Evolutionary conservation across 148 eudicot genomes (phyloP), one percentile per base, ranked within the genome.

Genomic region (Rhododendron ferrugineum): DNA sequence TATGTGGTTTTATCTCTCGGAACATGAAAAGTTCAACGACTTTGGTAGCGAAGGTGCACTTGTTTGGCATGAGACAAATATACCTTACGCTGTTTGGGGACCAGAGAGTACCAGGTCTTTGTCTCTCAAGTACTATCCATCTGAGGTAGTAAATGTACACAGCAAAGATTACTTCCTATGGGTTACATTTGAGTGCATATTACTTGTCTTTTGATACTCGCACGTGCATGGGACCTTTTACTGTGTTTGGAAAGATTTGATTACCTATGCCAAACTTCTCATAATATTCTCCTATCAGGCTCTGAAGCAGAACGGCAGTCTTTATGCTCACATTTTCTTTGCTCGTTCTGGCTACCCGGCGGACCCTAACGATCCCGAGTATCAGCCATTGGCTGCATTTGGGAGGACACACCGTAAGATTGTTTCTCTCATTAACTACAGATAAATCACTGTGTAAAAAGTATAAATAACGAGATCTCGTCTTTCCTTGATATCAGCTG

Each of bases 21-120:
- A 95, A 84, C 88, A 93, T 46, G 94, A 97, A 34, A 94, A 86
- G 80, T 97, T 97, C 84, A 91, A 68, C 23, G 98, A 97, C 84
- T 97, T 95, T 81, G 92, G 95, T 72, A 92, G 88, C 42, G 99
- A 95, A 89, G 89, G 86, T 79, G 95, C 99, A 81, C 99, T 97
- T 85, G 82, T 97, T 58, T 97, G 99, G 99, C 98, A 97, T 82
- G 99, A 97, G 94, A 89, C 98, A 76, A 95, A 93, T 86, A 94
- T 97, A 85, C 98, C 99, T 64, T 97, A 95, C 88, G 99, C 99
- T 70, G 94, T 91, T 37, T 97, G 99, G 99, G 91, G 88, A 58
- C 93, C 98, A 46, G 94, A 93, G 85, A 95, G 98, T 88, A 93
- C 95, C 77, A 90, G 99, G 85, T 84, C 93, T 66, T 80, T 93